Evolutionary conservation across 1,284 basidiomycete genomes (phyloP).

Genomic region (Ceratobasidium sp.): DNA sequence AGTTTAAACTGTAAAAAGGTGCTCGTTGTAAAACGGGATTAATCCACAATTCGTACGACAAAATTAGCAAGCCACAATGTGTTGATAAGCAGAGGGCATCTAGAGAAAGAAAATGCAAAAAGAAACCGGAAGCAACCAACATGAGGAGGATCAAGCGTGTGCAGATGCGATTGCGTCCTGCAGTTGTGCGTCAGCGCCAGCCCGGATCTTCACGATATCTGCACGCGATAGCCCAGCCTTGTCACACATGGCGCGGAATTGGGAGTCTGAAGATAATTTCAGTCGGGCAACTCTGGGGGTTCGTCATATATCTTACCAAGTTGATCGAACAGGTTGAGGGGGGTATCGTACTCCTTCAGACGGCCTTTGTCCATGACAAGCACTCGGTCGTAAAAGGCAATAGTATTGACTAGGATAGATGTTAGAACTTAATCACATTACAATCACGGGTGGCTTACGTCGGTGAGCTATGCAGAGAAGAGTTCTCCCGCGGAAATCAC

Average conservation of each 20-base stretch:
- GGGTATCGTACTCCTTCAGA: conserved; percentile 80
- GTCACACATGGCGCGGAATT: conserved; percentile 69
- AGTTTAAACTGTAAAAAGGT: no score
- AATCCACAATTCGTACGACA: not conserved
- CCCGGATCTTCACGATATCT: conserved; percentile 63
- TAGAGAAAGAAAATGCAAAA: conserved; percentile 2
- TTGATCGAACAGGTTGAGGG: conserved; percentile 75
- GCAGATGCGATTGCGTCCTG: conserved; percentile 17
- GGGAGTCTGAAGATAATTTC: conserved; percentile 15
- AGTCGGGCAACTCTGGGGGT: not conserved
- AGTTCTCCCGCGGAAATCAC: conserved; percentile 71
- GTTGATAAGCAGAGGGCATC: conserved; percentile 3
- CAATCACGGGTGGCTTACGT: conserved; percentile 34
- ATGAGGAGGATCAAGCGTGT: not conserved
- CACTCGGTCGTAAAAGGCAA: conserved; percentile 74
- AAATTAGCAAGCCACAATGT: not conserved
- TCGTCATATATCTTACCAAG: conserved; percentile 74
- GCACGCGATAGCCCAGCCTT: conserved; percentile 72
- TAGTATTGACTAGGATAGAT: conserved; percentile 66
- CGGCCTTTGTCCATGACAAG: conserved; percentile 74
- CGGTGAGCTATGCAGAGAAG: conserved; percentile 81
- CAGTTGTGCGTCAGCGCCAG: conserved; percentile 35
- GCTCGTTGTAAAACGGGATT: no score
- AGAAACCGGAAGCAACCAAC: not conserved
- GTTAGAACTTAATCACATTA: not conserved